phyloP scores from a whole-genome alignment of 176 grass and related monocot genomes.

The Aegilops longissima region DNA sequence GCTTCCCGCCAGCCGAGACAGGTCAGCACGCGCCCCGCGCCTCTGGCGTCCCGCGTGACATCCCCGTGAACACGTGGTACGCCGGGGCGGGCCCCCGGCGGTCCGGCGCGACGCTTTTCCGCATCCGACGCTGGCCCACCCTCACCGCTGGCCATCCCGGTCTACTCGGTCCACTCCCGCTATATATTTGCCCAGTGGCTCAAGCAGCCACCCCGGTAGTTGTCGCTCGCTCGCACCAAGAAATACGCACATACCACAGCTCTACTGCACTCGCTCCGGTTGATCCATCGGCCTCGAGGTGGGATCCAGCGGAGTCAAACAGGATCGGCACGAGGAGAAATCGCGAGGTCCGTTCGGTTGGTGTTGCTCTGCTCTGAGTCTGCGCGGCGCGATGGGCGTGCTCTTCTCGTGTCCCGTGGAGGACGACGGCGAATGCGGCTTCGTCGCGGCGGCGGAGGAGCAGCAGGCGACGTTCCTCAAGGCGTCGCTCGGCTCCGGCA shows the following conservation, averaged over 20 bases:
- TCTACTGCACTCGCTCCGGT: background rate
- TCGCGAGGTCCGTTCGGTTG: background rate
- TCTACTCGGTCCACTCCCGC: background rate
- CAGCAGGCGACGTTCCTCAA: slow-evolving; percentile 50
- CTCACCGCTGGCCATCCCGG: background rate
- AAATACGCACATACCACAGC: background rate
- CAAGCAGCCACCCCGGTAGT: background rate
- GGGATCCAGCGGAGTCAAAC: slow-evolving; percentile 10
- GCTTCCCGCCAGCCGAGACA: slow-evolving; percentile 27
- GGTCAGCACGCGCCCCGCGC: slow-evolving; percentile 26
- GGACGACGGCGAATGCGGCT: background rate
- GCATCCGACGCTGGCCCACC: slow-evolving; percentile 23
- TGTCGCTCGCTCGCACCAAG: slow-evolving; percentile 15
- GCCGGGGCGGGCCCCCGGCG: background rate
- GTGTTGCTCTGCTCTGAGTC: no score
- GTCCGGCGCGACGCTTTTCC: slow-evolving; percentile 31
- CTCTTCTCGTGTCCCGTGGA: slow-evolving; percentile 55
- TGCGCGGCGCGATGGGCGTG: slow-evolving; percentile 29
- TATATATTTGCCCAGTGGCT: slow-evolving; percentile 44
- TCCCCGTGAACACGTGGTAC: slow-evolving; percentile 35
- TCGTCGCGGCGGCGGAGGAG: background rate
- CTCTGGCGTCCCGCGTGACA: slow-evolving; percentile 36
- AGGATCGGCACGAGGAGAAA: background rate
- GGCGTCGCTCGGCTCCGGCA: slow-evolving; percentile 53
- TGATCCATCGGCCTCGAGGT: background rate